Conservation (phyloP, 306 rosid species). For the Fagus crenata region DNA sequence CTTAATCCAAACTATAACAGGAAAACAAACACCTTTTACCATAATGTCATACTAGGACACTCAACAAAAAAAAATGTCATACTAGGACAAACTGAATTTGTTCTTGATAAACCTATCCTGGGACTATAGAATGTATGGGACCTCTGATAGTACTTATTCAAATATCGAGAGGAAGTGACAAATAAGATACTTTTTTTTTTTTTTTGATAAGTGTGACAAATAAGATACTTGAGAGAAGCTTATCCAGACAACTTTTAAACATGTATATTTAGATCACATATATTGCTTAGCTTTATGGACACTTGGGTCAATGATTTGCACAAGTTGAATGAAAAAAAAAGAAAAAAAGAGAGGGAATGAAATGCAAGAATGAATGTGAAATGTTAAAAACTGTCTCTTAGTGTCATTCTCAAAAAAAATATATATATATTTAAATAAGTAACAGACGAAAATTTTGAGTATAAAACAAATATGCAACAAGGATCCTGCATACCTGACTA, state of each 20-base stretch:
- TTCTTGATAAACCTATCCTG: neutral
- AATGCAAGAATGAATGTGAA: neutral
- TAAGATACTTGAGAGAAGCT: neutral
- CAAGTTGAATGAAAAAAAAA: too few species aligned
- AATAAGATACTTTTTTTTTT: neutral
- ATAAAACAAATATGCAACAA: neutral
- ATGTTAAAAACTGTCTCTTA: neutral
- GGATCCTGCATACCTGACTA: conserved; percentile 8
- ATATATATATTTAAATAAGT: neutral
- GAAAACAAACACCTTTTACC: neutral
- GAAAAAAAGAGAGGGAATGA: too few species aligned
- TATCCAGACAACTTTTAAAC: neutral
- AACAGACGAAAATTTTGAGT: neutral
- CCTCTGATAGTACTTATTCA: neutral
- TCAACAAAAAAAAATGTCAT: neutral
- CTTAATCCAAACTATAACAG: neutral
- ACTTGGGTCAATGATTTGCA: neutral
- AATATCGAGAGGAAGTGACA: neutral
- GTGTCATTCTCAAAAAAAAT: neutral
- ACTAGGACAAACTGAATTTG: neutral
- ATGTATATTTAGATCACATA: neutral
- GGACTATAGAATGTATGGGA: neutral
- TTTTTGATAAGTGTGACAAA: too few species aligned
- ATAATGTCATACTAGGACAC: neutral
- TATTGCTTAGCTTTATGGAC: neutral